These are phyloP conservation scores for Lophiotrema nucula DNA, from an alignment of 495 filamentous ascomycete genomes.

Conservation along the genomic window DNA sequence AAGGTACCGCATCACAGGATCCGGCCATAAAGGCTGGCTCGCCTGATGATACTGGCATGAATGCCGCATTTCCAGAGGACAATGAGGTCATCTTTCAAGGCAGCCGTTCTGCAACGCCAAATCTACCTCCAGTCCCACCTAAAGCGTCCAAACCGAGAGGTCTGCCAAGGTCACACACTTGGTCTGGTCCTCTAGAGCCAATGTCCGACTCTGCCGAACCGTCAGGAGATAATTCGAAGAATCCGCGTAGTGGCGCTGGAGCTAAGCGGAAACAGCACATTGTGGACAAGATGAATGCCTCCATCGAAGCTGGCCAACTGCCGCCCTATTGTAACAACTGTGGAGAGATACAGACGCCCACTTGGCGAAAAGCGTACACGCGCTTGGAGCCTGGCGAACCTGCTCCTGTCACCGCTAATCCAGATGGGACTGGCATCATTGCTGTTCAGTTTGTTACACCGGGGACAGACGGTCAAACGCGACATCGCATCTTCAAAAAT, in stretches of 20 bases:
- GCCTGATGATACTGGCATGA: no score
- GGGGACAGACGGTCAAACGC: constrained; percentile 58
- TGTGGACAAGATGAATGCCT: constrained; percentile 61
- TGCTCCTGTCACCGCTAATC: constrained; percentile 57
- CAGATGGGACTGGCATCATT: constrained; percentile 63
- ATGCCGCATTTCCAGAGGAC: no score
- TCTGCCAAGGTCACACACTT: constrained; percentile 50
- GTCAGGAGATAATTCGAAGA: constrained; percentile 28
- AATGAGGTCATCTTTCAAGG: no score
- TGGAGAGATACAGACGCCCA: constrained; percentile 89
- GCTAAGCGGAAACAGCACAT: constrained; percentile 56
- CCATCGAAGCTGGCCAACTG: constrained; percentile 68
- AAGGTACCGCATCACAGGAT: no score
- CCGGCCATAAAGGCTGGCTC: no score
- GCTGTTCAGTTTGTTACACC: constrained; percentile 64
- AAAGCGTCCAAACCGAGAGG: constrained; percentile 19
- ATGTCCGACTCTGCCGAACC: constrained; percentile 40
- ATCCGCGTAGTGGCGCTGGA: constrained; percentile 45
- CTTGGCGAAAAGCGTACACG: constrained; percentile 86
- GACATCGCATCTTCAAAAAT: constrained; percentile 76
- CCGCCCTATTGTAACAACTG: constrained; percentile 89
- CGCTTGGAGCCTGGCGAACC: constrained; percentile 64
- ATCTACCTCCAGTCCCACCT: neutral
- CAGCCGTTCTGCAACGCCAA: constrained; percentile 9
- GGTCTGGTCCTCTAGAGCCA: constrained; percentile 44